Base-by-base conservation (phyloP, 2,329 filamentous ascomycete species). In the Cladosporium sp. region DNA sequence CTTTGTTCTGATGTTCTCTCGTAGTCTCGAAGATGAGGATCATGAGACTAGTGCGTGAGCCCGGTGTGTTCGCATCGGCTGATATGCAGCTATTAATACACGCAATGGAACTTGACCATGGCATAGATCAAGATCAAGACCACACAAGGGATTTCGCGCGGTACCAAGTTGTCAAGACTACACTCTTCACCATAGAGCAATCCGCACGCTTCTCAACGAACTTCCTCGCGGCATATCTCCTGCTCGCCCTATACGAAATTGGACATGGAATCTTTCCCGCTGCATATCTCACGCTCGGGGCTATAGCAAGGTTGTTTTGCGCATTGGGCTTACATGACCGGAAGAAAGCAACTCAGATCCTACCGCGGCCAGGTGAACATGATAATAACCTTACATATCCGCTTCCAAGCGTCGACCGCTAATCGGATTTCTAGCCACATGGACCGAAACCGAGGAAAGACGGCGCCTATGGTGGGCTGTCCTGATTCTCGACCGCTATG, bases 391-490 rank as follows among this genome's bases (percentile, higher is more conserved):
- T n/a, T 27, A 4, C 22, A 27, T 9, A 4, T 27, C 22, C 5
- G 22, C 9, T 9, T 27, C 7, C 3, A 7, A n/a, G 32, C 13
- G 32, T 3, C 15, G 7, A 15, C 15, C 15, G 32, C 32, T 35
- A 7, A 35, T 35, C 12, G 2, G n/a, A 18, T 13, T 32, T 11
- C 16, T 20, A 19, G 53, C 50, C 13, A 58, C 53, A 7, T 57
- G 56, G 55, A 50, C 43, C 2, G 56, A 57, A 22, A 52, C 27
- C 8, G 56, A 58, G 46, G 56, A 58, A 42, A 35, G 53, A 29
- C 42, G 56, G 15, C 43, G 56, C 18, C 49, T 58, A 7, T 57
- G 53, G 51, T 57, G 56, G 56, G 55, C 51, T 36, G 43, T 54
- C 12, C 42, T 58, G n/a, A 48, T 55, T 4, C 47, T 58, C 13